phyloP scores from a whole-genome alignment of 768 basidiomycete species.

The Hortiboletus campestris region DNA sequence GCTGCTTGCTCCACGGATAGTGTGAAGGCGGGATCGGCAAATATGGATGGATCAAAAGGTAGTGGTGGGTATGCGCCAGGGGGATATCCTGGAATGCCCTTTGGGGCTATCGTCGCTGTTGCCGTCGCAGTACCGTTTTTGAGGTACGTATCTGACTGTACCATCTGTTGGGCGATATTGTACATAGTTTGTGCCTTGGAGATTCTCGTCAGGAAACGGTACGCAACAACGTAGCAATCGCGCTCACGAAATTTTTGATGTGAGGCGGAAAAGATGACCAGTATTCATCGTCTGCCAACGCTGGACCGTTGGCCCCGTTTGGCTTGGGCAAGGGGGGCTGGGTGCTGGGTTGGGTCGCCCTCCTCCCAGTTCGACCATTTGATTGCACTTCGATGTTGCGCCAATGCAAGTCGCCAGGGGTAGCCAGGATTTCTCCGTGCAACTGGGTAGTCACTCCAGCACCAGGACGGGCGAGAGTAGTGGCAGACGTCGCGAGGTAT shows the following conservation, averaged over 20 bases:
- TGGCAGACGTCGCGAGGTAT: constrained; percentile 38
- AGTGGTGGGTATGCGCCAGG: constrained; percentile 42
- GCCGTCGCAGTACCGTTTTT: constrained; percentile 35
- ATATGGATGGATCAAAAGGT: constrained; percentile 52
- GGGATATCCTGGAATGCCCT: constrained; percentile 37
- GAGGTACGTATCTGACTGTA: constrained; percentile 41
- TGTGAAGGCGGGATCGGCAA: constrained; percentile 52
- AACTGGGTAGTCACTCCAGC: constrained; percentile 36
- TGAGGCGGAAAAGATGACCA: constrained; percentile 69
- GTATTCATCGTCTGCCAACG: constrained; percentile 56
- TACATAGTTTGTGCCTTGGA: constrained; percentile 62
- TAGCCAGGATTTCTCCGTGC: constrained; percentile 59
- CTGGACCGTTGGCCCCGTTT: constrained; percentile 21
- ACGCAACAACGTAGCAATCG: constrained; percentile 23
- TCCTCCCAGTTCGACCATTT: constrained; percentile 25
- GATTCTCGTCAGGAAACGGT: constrained; percentile 31
- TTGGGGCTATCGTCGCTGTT: constrained; percentile 34
- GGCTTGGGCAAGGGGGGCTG: constrained; percentile 23
- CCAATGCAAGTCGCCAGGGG: constrained; percentile 61
- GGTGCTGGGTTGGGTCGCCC: constrained; percentile 15
- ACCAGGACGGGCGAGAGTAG: constrained; percentile 32
- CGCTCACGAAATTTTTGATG: constrained; percentile 64
- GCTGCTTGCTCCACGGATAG: constrained; percentile 50
- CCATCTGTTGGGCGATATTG: constrained; percentile 66
- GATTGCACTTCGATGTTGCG: constrained; percentile 35